Conservation (phyloP, 2,329 filamentous ascomycete genomes). For the Penicillium sp. region DNA sequence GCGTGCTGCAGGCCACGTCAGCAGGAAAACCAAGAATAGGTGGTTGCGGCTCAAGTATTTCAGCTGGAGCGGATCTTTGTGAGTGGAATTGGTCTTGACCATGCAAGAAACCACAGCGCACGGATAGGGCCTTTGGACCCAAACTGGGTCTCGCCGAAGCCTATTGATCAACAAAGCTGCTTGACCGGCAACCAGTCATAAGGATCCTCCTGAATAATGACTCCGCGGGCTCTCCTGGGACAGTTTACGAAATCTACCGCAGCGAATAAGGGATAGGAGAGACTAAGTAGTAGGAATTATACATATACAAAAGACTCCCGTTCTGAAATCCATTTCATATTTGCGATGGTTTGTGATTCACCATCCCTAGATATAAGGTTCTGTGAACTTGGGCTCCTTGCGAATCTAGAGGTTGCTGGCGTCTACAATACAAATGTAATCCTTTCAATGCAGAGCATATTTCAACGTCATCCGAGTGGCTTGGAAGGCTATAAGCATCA, state of each 20-base stretch:
- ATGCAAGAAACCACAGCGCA: too few relatives aligned
- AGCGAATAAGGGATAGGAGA: slow-evolving; percentile 1
- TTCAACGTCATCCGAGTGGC: slow-evolving; percentile 16
- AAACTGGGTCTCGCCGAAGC: too few relatives aligned
- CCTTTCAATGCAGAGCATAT: slow-evolving; percentile 15
- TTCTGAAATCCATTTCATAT: slow-evolving; percentile 3
- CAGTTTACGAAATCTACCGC: neutral
- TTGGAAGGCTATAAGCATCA: slow-evolving; percentile 14
- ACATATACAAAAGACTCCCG: slow-evolving; percentile 2
- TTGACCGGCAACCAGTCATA: too few relatives aligned
- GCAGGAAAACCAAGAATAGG: too few relatives aligned
- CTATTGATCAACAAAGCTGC: too few relatives aligned
- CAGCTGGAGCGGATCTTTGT: too few relatives aligned
- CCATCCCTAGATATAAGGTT: slow-evolving; percentile 6
- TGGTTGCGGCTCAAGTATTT: too few relatives aligned
- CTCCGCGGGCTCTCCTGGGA: too few relatives aligned
- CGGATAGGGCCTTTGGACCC: too few relatives aligned
- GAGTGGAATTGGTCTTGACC: too few relatives aligned
- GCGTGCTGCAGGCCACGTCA: too few relatives aligned
- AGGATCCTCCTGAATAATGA: too few relatives aligned
- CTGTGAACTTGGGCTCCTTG: slow-evolving; percentile 11
- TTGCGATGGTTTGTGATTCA: neutral
- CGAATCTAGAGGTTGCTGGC: slow-evolving; percentile 11
- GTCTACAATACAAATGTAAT: slow-evolving; percentile 19
- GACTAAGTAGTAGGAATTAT: slow-evolving; percentile 2